Base-by-base conservation (phyloP, 2,329 filamentous ascomycete species). In the Calonectria multiphialidica region DNA sequence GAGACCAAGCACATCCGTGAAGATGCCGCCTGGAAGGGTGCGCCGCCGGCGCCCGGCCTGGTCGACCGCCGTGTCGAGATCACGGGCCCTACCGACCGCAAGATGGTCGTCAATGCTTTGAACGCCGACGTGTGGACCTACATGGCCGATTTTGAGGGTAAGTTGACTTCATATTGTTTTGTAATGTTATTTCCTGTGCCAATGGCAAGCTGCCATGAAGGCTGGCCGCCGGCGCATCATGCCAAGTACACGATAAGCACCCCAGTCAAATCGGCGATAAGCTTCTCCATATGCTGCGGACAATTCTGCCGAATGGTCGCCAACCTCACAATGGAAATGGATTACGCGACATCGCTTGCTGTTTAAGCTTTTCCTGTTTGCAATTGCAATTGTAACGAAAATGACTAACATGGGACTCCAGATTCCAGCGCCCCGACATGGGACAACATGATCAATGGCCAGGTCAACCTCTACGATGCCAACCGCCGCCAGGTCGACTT, bases 391-490 rank as follows among this genome's bases (percentile, higher is more conserved):
- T 25, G 23, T 61, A 59, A 73, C 50, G 44, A 72, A 80, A 44
- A 66, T 72, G n/a, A 53, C 72, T 75, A 70, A 78, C 66, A 69
- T 62, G 62, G 23, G 21, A 16, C 18, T 30, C 37, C 80, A 98
- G 96, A 98, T 85, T 98, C 97, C 8, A 97, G 90, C 81, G 96
- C 97, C 28, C 97, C 97, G 28, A 98, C 97, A 50, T 99, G 97
- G 97, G 95, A 98, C 78, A 98, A 98, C 88, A 98, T 98, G 96
- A 93, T 98, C 88, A 98, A 97, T 79, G 97, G 97, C 75, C 97
- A 99, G 86, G 93, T 98, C 78, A 99, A 98, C 88, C 91, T 99
- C 70, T 97, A 98, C 88, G 97, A 98, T 81, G 97, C 96, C 78
- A 95, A 98, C 82, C 94, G 97, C 81, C 93, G 92, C 79, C 94